A percentile compares a stretch with the other conserved stretches of the same genome.
These are phyloP conservation scores for Pseudisothecium myosuroides DNA, from an alignment of 225 moss, liverwort and hornwort genomes.

Conservation along the genomic window DNA sequence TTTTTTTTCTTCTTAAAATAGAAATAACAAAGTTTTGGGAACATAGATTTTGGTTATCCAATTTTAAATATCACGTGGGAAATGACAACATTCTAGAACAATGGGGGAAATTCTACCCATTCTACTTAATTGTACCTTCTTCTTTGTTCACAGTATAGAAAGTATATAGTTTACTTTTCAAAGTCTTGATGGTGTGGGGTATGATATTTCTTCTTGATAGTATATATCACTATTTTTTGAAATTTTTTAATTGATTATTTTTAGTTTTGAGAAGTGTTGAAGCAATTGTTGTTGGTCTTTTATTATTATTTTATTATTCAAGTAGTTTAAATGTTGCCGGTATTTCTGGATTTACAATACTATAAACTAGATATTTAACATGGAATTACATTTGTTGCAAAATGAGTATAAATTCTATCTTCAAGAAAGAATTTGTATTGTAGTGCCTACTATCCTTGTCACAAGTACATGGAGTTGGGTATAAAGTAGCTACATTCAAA, in stretches of 20 bases:
- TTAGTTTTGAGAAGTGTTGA: no score
- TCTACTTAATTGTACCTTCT: background rate
- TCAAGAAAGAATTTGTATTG: background rate
- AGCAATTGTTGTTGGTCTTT: fast-evolving
- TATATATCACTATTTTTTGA: no score
- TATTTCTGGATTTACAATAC: background rate
- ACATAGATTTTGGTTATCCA: background rate
- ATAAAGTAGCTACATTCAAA: background rate
- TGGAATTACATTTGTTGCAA: background rate
- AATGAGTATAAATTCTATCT: background rate
- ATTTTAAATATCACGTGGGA: fast-evolving
- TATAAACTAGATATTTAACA: background rate
- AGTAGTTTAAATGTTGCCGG: background rate
- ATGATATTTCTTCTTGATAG: background rate
- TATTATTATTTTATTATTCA: no score
- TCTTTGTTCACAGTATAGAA: background rate
- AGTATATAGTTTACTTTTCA: background rate
- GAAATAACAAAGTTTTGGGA: background rate
- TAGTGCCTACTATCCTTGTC: background rate
- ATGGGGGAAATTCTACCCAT: background rate
- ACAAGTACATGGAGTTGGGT: background rate
- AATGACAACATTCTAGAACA: background rate
- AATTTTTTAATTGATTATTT: fast-evolving
- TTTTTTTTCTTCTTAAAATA: no score
- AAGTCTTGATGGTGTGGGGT: background rate